Base-by-base conservation (phyloP, 768 basidiomycete genomes). In the Tricholoma hemisulphureum region DNA sequence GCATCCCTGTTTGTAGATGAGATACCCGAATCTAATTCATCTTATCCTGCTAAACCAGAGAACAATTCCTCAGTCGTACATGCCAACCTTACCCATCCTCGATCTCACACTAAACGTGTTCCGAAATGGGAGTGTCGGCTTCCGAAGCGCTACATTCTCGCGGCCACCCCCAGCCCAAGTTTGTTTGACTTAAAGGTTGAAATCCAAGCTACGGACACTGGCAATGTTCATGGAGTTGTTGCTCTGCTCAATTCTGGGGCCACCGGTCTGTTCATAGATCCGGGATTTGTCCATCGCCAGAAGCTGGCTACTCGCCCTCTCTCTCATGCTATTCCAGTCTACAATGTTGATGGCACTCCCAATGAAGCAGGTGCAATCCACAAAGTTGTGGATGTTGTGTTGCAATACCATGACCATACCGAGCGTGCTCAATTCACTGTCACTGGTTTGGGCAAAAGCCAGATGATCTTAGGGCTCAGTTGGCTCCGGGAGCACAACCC, bases 361-460 rank as follows among this genome's bases (percentile, higher is more conserved):
- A 71, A 71, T 31, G 20, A 51, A 11, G 35, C 28, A 18, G 66
- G 66, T 1, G 32, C 58, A n/a, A 69, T 70, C 23, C 31, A 53
- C 10, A 39, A 64, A 24, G 57, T 60, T n/a, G 59, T 67, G 2
- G 37, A 39, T 4, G 37, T 18, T n/a, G 37, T 39, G n/a, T n/a
- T n/a, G n/a, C n/a, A n/a, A n/a, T n/a, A n/a, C n/a, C n/a, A n/a
- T n/a, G n/a, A n/a, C n/a, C n/a, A n/a, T n/a, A n/a, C n/a, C n/a
- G n/a, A n/a, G n/a, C n/a, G n/a, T n/a, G n/a, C n/a, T n/a, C n/a
- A n/a, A n/a, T n/a, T n/a, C n/a, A n/a, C n/a, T n/a, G n/a, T n/a
- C n/a, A n/a, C n/a, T n/a, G n/a, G n/a, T n/a, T n/a, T n/a, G n/a
- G n/a, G n/a, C n/a, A n/a, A n/a, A n/a, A n/a, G n/a, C n/a, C n/a